These are phyloP conservation scores for Eucalyptus erythrocorys DNA, from an alignment of 345 rosid genomes.

Conservation along the genomic window DNA sequence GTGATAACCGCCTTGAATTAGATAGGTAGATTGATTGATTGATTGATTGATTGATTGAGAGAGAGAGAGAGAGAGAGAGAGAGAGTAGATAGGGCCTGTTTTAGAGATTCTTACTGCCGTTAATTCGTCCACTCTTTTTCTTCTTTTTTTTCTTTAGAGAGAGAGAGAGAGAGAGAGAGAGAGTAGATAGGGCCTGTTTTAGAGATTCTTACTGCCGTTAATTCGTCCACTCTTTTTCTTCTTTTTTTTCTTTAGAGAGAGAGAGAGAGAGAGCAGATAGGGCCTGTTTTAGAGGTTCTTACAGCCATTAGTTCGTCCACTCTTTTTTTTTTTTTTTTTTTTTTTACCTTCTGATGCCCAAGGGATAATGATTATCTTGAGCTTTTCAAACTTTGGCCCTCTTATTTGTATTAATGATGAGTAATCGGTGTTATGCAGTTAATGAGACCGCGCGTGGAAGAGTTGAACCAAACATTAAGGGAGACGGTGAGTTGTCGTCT, in stretches of 20 bases:
- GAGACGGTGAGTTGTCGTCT: slow-evolving; percentile 7
- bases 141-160: too few relatives aligned
- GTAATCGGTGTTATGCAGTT: slow-evolving; percentile 4
- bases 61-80: neutral
- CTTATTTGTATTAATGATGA: neutral
- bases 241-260: too few relatives aligned
- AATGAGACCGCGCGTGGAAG: slow-evolving; percentile 33
- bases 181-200: neutral
- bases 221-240: neutral
- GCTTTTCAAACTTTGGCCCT: neutral
- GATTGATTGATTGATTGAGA: neutral
- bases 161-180: neutral
- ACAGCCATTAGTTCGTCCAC: neutral
- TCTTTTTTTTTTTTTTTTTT: too few relatives aligned
- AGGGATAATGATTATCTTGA: neutral
- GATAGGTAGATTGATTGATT: too few relatives aligned
- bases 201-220: neutral
- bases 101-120: neutral
- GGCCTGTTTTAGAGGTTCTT: neutral
- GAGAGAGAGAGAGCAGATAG: neutral
- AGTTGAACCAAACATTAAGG: slow-evolving; percentile 17
- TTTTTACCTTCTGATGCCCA: neutral
- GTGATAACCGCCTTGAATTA: neutral
- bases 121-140: too few relatives aligned
- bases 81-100: neutral